Percentiles rank a stretch among this genome's conserved stretches.
phyloP scores from a whole-genome alignment of 805 yeast genomes.

The Lipomyces yamadae region DNA sequence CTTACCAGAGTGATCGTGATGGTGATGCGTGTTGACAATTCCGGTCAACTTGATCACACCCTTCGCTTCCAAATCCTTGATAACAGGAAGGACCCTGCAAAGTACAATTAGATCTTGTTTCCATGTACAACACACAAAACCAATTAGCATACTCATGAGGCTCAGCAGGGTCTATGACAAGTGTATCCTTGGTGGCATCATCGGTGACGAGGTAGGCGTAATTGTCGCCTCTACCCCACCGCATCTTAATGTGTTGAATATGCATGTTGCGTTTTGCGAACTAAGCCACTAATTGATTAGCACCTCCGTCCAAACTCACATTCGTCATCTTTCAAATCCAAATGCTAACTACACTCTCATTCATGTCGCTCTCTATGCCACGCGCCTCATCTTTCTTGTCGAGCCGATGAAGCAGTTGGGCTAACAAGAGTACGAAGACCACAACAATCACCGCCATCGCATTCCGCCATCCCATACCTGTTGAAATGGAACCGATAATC shows the following conservation, averaged over 20 bases:
- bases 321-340: not conserved
- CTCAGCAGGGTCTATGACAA: constrained; percentile 93
- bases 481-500: not conserved
- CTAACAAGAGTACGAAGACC: not conserved
- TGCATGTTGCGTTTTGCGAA: constrained; percentile 65
- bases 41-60: constrained; percentile 61
- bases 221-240: constrained; percentile 94
- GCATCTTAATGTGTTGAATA: constrained; percentile 80
- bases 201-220: constrained; percentile 82
- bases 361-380: not conserved
- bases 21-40: constrained; percentile 95
- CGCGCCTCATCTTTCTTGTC: not conserved
- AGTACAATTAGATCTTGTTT: not conserved
- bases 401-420: not conserved
- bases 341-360: constrained; percentile 1
- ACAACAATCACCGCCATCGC: not conserved
- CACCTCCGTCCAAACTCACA: not conserved
- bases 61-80: constrained; percentile 46
- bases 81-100: constrained; percentile 51
- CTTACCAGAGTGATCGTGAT: constrained; percentile 93
- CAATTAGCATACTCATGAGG: constrained; percentile 60
- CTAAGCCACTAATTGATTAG: constrained; percentile 9
- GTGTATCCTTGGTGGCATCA: constrained; percentile 64
- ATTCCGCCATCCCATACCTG: constrained; percentile 8
- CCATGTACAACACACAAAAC: not conserved